Evolutionary conservation across 2,329 filamentous ascomycete genomes (phyloP), one percentile per base, ranked within the genome.

Genomic region (Pseudogymnoascus sp.): DNA sequence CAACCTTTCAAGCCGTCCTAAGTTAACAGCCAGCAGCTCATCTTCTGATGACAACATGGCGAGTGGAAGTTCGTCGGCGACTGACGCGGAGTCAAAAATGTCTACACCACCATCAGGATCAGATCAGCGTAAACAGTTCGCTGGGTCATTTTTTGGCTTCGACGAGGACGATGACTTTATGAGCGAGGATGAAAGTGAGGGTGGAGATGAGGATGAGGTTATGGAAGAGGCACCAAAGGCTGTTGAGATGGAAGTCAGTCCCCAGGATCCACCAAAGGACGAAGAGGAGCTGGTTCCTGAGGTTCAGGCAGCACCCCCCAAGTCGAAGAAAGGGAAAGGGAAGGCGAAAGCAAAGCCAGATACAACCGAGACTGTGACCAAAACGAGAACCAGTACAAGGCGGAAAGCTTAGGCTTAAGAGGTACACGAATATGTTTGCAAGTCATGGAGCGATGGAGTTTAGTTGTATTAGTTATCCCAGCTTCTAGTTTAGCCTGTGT

Each of bases 161-260:
- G 89, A 92, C 64, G 88, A 92, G 35, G 87, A 90, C 60, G 88
- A 92, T 54, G 86, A 89, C 68, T 88, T 87, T 65, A 84, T 87
- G 82, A 88, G 84, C 67, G 82, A 83, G 59, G 82, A 86, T n/a
- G 84, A 86, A 35, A 80, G 82, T 10, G 75, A 77, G 7, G 17
- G 17, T 17, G 17, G 17, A 40, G 37, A 36, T 31, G 31, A 37
- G 4, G 9, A 26, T 10, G 62, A 66, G 54, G 66, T 68, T 26
- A 65, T 61, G 15, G 68, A 68, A 15, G 67, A 69, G 10, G 63
- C 64, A 44, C 64, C 66, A 24, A 64, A 65, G 8, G 64, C 62
- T 8, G 66, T 67, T 21, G 65, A 64, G 21, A 64, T 63, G 8
- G 64, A 65, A 17, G 63, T 66, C 40, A 66, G 63, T 26, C 61